phyloP scores from a whole-genome alignment of 2,329 filamentous ascomycete species.

The Pyrenophora tritici-repentis region DNA sequence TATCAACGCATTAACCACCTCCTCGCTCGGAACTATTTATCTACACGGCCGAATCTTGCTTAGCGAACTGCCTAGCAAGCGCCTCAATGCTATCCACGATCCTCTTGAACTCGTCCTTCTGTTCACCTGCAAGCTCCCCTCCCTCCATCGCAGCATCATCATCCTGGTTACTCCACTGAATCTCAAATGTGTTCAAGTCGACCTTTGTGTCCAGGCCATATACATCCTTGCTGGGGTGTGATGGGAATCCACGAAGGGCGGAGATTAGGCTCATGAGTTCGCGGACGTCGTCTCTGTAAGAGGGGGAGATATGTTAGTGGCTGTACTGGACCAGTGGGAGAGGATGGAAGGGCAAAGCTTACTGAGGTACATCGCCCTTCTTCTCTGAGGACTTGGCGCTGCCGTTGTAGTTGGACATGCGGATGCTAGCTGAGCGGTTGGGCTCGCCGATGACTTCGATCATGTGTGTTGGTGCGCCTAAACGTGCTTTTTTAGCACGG shows the following conservation, averaged over 20 bases:
- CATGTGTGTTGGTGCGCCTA: conserved; percentile 30
- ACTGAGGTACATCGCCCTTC: conserved; percentile 44
- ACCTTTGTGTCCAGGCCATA: conserved; percentile 48
- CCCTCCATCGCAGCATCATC: conserved; percentile 43
- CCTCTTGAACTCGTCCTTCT: conserved; percentile 52
- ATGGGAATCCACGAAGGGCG: conserved; percentile 49
- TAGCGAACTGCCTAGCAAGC: conserved; percentile 48
- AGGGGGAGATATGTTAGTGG: background rate
- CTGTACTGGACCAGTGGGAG: background rate
- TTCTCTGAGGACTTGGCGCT: conserved; percentile 44
- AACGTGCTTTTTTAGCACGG: conserved; percentile 12
- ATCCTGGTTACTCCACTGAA: conserved; percentile 50
- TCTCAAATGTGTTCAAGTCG: conserved; percentile 50
- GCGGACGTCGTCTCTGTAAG: conserved; percentile 47
- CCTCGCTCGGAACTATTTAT: background rate
- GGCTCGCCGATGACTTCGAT: conserved; percentile 51
- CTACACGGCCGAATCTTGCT: conserved; percentile 46
- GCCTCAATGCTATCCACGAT: conserved; percentile 51
- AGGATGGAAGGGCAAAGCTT: background rate
- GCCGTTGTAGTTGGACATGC: conserved; percentile 39
- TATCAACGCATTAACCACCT: too few species aligned
- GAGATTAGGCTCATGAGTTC: conserved; percentile 48
- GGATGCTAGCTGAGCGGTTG: conserved; percentile 47
- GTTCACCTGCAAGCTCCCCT: conserved; percentile 45
- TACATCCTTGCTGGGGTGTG: conserved; percentile 46